Conservation (phyloP, 805 yeast genomes). For the Yamadazyma ubonensis region DNA sequence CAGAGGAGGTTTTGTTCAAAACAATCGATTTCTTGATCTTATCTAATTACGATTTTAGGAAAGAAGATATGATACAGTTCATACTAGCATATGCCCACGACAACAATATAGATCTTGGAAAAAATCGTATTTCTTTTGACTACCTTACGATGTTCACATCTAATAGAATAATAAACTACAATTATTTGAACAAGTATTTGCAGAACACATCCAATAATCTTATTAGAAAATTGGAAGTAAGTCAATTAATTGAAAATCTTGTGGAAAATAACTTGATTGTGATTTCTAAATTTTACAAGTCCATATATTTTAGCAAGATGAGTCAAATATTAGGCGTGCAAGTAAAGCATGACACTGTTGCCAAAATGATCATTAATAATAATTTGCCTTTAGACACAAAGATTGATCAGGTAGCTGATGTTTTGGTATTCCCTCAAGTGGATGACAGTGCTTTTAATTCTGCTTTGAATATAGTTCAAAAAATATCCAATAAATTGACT, state of each 20-base stretch:
- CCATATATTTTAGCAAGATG: constrained; percentile 23
- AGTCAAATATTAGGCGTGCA: constrained; percentile 15
- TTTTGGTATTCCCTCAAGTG: constrained; percentile 21
- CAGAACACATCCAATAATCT: constrained; percentile 4
- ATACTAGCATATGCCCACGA: constrained; percentile 3
- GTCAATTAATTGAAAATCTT: constrained; percentile 21
- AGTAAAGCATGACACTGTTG: constrained; percentile 27
- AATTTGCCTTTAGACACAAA: constrained; percentile 30
- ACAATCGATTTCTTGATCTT: constrained; percentile 31
- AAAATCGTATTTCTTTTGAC: constrained; percentile 7
- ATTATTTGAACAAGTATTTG: constrained; percentile 16
- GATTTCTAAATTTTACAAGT: constrained; percentile 29
- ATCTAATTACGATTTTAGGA: constrained; percentile 35
- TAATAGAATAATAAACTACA: constrained; percentile 18
- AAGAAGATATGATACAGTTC: constrained; percentile 22
- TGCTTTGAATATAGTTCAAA: constrained; percentile 7
- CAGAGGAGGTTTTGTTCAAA: constrained; percentile 22
- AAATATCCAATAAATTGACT: constrained; percentile 8
- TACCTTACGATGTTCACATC: constrained; percentile 9
- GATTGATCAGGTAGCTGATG: constrained; percentile 32
- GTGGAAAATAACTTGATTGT: constrained; percentile 32
- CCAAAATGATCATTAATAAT: constrained; percentile 33
- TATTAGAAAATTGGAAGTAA: constrained; percentile 14
- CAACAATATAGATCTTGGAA: not conserved
- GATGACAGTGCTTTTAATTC: not conserved